Base-by-base conservation (phyloP, 345 rosid species). In the Dimocarpus longan region DNA sequence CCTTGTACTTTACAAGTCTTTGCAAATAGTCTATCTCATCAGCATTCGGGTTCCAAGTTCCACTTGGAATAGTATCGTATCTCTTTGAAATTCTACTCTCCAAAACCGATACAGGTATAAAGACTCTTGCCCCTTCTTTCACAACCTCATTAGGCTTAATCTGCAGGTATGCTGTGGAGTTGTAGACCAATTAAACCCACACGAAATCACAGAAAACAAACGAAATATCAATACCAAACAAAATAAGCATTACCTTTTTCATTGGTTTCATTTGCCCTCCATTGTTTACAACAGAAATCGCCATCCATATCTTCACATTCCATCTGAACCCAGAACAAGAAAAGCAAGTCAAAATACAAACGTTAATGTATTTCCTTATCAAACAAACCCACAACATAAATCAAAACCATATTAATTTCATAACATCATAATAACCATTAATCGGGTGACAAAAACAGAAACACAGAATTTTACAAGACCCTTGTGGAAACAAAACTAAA, bases 1-100 rank as follows among this genome's bases (percentile, higher is more conserved):
- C 98, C 97, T 90, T 93, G 88, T 88, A 93, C 85, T 89, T 89
- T 78, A 93, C 98, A 76, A 93, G 98, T 83, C 98, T 93, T 76
- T 86, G 91, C 90, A 95, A 84, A 85, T 93, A 95, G 5, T 85
- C 82, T 42, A 95, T 95, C 88, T 95, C 98, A 74, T 95, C 98
- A 10, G 96, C 97, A 84, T 95, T 95, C 48, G 98, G 98, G 86
- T 90, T 75, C 59, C 92, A 88, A 52, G 98, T 95, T 78, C 98
- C 98, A 73, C 95, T 92, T 24, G 98, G 98, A 78, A 95, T 95
- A 57, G 90, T 87, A 71, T 92, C 98, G 60, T 82, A 95, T 82
- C 98, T 91, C 91, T 79, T 92, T 60, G 94, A 86, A 67, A 95
- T 86, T 79, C 90, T 89, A 50, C 86, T 82, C 85, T 93, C 98